These are phyloP conservation scores for Didymella segeticola DNA, from an alignment of 2,329 filamentous ascomycete genomes.

Conservation along the genomic window DNA sequence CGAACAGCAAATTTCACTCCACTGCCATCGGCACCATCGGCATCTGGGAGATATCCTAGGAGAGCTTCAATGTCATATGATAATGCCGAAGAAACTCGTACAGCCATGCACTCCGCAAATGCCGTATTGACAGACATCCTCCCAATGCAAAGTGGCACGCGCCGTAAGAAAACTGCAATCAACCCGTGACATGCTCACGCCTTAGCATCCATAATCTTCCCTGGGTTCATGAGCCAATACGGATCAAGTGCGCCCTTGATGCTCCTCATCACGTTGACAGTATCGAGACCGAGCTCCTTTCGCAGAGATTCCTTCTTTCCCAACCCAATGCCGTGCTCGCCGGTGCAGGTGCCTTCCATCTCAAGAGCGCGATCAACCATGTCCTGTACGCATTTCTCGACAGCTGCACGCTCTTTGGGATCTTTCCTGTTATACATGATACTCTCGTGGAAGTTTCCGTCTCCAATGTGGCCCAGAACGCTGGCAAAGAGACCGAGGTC, in stretches of 20 bases:
- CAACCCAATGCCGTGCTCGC: slow-evolving; percentile 85
- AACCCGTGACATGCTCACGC: slow-evolving; percentile 16
- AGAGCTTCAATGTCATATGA: not conserved
- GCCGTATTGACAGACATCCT: slow-evolving; percentile 26
- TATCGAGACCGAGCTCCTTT: slow-evolving; percentile 80
- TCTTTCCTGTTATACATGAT: slow-evolving; percentile 84
- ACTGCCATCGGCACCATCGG: slow-evolving; percentile 1
- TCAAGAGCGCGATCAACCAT: slow-evolving; percentile 91
- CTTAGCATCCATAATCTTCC: slow-evolving; percentile 79
- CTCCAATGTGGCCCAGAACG: slow-evolving; percentile 87
- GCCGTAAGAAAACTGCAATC: not conserved
- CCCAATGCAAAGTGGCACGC: slow-evolving; percentile 26
- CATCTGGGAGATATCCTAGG: not conserved
- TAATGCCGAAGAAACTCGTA: not conserved
- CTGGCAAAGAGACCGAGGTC: slow-evolving; percentile 85
- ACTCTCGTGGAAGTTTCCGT: slow-evolving; percentile 93
- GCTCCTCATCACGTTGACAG: slow-evolving; percentile 81
- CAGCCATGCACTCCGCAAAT: slow-evolving; percentile 8
- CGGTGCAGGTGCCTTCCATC: slow-evolving; percentile 94
- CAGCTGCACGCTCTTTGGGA: slow-evolving; percentile 73
- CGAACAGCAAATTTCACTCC: slow-evolving; percentile 13
- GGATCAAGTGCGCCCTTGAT: slow-evolving; percentile 87
- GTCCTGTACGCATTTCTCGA: slow-evolving; percentile 81
- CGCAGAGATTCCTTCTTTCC: slow-evolving; percentile 83
- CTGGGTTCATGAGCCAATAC: slow-evolving; percentile 87